Percentiles rank a stretch among this genome's conserved stretches.
Conservation (phyloP, 2,329 filamentous ascomycete genomes). For the Phyllosticta ampelicida region DNA sequence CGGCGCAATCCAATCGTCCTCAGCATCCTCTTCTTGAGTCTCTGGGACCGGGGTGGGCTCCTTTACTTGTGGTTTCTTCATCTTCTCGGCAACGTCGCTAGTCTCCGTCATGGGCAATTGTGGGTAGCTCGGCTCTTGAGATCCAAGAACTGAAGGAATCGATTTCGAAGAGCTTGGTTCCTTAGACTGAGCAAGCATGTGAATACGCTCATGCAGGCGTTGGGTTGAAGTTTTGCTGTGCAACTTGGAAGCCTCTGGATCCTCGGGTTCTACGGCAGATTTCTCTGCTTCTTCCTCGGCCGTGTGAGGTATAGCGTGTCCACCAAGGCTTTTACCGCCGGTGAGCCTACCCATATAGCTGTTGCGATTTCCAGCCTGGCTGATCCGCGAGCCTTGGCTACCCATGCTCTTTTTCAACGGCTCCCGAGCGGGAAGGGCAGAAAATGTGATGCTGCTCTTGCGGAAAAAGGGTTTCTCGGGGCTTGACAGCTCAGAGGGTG, state of each 20-base stretch:
- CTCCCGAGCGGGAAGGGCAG: constrained; percentile 81
- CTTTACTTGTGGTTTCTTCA: constrained; percentile 9
- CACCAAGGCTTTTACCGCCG: constrained; percentile 56
- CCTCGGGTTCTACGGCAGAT: constrained; percentile 22
- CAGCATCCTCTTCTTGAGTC: constrained; percentile 20
- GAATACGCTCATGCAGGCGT: constrained; percentile 85
- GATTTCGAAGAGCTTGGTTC: constrained; percentile 34
- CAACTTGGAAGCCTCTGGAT: constrained; percentile 44
- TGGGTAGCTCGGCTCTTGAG: constrained; percentile 28
- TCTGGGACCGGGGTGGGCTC: constrained; percentile 10
- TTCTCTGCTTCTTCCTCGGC: constrained; percentile 32
- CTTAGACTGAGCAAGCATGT: constrained; percentile 51
- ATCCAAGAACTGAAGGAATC: constrained; percentile 19
- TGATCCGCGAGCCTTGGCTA: constrained; percentile 60
- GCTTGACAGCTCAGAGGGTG: constrained; percentile 60
- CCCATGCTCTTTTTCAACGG: constrained; percentile 82
- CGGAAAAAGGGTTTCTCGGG: constrained; percentile 67
- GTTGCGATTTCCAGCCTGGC: constrained; percentile 61
- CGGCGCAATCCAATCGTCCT: constrained; percentile 50
- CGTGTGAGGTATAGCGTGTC: constrained; percentile 21
- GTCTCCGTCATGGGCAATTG: constrained; percentile 21
- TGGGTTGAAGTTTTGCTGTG: constrained; percentile 92
- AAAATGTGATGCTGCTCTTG: constrained; percentile 93
- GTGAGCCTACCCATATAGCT: constrained; percentile 67
- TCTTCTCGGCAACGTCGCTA: constrained; percentile 1